Evolutionary conservation across 179 eudicot genomes (phyloP).

Genomic region (Camellia oleifera): DNA sequence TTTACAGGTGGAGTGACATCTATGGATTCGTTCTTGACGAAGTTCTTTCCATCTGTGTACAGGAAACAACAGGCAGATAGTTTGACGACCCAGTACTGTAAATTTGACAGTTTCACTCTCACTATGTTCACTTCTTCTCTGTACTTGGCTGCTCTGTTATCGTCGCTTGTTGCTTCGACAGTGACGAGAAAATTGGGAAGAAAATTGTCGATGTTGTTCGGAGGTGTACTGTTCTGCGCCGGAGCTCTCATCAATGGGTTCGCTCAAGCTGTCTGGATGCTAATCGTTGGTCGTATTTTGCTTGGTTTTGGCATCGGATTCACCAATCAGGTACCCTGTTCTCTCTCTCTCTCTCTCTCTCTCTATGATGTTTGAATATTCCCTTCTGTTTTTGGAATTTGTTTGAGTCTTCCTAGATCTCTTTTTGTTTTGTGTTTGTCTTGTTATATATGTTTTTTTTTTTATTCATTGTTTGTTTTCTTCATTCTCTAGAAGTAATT

Average conservation of each 20-base stretch:
- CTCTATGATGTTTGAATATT: not conserved
- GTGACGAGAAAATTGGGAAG: conserved; percentile 29
- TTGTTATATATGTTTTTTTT: not conserved
- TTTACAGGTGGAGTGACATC: conserved; percentile 43
- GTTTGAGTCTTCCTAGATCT: not conserved
- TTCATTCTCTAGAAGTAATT: not conserved
- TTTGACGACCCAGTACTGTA: conserved; percentile 32
- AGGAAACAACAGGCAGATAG: conserved; percentile 15
- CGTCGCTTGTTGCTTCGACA: conserved; percentile 32
- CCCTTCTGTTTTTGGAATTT: not conserved
- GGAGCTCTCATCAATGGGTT: conserved; percentile 32
- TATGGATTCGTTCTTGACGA: conserved; percentile 31
- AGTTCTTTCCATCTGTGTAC: conserved; percentile 33
- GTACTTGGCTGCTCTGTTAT: conserved; percentile 34
- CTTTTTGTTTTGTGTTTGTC: not conserved
- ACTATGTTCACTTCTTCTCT: conserved; percentile 41
- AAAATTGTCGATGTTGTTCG: conserved; percentile 30
- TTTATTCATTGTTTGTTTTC: not conserved
- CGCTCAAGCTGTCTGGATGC: conserved; percentile 32
- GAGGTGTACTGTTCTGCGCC: conserved; percentile 24
- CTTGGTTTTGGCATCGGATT: conserved; percentile 43
- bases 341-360: not conserved
- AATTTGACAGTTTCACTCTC: conserved; percentile 25
- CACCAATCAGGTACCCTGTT: conserved; percentile 30
- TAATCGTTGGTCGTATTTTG: conserved; percentile 32